Evolutionary conservation across 345 rosid genomes (phyloP).

Genomic region (Aquilaria yunnanensis): DNA sequence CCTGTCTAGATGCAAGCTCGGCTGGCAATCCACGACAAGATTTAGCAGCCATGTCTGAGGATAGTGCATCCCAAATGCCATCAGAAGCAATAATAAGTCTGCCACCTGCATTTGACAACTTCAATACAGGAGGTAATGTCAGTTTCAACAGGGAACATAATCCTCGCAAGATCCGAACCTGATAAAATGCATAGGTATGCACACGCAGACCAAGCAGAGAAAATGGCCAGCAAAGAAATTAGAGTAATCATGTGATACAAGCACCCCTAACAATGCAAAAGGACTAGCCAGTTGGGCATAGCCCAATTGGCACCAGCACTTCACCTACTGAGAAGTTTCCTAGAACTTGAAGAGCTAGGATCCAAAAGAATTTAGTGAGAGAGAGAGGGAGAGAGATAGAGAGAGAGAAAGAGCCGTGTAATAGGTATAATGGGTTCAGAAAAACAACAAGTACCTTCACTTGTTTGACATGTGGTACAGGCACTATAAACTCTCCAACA

Average conservation of each 20-base stretch:
- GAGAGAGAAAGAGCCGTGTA: background rate
- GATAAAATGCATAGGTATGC: background rate
- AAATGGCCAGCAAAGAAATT: no score
- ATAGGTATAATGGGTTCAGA: background rate
- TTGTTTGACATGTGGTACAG: slow-evolving; percentile 87
- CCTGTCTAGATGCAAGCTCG: slow-evolving; percentile 87
- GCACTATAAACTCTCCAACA: slow-evolving; percentile 92
- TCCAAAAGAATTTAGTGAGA: background rate
- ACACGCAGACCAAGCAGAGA: background rate
- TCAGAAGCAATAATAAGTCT: slow-evolving; percentile 92
- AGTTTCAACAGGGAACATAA: slow-evolving; percentile 7
- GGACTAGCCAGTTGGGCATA: no score
- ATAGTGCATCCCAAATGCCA: slow-evolving; percentile 89
- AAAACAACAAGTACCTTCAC: slow-evolving; percentile 48
- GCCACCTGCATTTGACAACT: slow-evolving; percentile 83
- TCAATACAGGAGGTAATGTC: slow-evolving; percentile 13
- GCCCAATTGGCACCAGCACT: no score
- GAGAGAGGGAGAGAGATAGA: no score
- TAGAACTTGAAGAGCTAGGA: background rate
- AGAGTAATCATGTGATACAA: no score
- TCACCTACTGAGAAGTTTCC: no score
- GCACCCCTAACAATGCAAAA: no score
- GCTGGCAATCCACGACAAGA: slow-evolving; percentile 77
- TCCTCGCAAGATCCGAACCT: background rate
- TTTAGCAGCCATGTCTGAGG: slow-evolving; percentile 70